Conservation (phyloP, 257 asterid species). For the Salvia rosmarinus region DNA sequence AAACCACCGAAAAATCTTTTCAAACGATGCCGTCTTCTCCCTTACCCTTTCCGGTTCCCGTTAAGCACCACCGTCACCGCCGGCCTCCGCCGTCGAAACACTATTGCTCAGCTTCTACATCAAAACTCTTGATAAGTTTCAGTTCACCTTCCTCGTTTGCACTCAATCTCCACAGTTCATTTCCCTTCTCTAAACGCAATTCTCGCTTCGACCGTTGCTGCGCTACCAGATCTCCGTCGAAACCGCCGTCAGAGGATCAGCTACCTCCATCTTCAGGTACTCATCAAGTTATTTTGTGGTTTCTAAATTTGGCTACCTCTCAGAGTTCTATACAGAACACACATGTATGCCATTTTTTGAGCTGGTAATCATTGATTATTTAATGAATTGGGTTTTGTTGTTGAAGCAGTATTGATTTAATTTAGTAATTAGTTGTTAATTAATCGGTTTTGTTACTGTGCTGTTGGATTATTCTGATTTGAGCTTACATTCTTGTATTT, state of each 20-base stretch:
- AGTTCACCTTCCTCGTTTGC: conserved; percentile 26
- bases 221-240: conserved; percentile 54
- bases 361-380: neutral
- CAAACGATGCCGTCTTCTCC: conserved; percentile 40
- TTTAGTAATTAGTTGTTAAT: neutral
- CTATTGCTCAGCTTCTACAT: conserved; percentile 11
- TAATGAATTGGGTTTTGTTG: neutral
- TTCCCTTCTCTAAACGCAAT: conserved; percentile 38
- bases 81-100: conserved; percentile 25
- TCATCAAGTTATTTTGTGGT: too few relatives aligned
- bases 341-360: neutral
- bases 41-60: conserved; percentile 28
- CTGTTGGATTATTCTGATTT: neutral
- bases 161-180: conserved; percentile 43
- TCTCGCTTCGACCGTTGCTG: conserved; percentile 48
- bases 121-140: neutral
- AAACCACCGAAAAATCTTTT: conserved; percentile 17
- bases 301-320: neutral
- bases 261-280: conserved; percentile 53
- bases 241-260: conserved; percentile 49
- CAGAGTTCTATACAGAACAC: neutral
- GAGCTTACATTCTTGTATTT: conserved; percentile 6
- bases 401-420: neutral
- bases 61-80: conserved; percentile 28
- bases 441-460: too few relatives aligned